A percentile compares a stretch with the other conserved stretches of the same genome.
Evolutionary conservation across 1,284 basidiomycete species (phyloP).

Genomic region (Pyrrhoderma lamaoense): DNA sequence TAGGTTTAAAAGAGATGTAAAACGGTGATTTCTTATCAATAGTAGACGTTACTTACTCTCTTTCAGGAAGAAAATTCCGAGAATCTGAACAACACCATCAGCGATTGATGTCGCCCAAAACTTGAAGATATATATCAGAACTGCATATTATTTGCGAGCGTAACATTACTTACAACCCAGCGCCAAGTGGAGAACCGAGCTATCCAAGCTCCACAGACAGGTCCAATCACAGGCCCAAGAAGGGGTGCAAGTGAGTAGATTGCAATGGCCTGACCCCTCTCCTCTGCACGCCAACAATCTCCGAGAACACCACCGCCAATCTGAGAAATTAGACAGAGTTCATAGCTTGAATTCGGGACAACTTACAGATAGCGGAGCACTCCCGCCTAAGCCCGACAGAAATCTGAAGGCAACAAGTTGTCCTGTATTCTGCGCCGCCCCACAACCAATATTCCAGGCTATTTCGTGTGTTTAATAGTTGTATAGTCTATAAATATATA

Average conservation of each 20-base stretch:
- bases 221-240: conserved; percentile 59
- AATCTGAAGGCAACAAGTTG: conserved; percentile 62
- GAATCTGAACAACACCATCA: conserved; percentile 30
- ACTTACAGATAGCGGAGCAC: conserved; percentile 51
- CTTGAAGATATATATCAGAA: conserved; percentile 39
- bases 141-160: neutral
- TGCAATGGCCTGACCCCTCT: conserved; percentile 61
- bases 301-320: conserved; percentile 62
- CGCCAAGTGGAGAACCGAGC: conserved; percentile 47
- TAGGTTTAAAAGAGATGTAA: neutral
- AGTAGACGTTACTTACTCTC: conserved; percentile 32
- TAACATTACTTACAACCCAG: conserved; percentile 45
- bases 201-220: conserved; percentile 54
- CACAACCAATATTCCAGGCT: conserved; percentile 64
- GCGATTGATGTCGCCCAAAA: conserved; percentile 37
- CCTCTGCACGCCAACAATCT: conserved; percentile 63
- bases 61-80: conserved; percentile 39
- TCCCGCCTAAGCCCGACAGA: conserved; percentile 57
- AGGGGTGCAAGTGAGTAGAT: conserved; percentile 61
- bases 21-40: neutral
- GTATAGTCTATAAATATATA: neutral
- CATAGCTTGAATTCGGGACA: too few relatives aligned
- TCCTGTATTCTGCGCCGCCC: conserved; percentile 50
- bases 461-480: neutral
- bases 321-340: too few relatives aligned